Conservation (phyloP, 768 basidiomycete species). For the Rhizopogon vesiculosus region DNA sequence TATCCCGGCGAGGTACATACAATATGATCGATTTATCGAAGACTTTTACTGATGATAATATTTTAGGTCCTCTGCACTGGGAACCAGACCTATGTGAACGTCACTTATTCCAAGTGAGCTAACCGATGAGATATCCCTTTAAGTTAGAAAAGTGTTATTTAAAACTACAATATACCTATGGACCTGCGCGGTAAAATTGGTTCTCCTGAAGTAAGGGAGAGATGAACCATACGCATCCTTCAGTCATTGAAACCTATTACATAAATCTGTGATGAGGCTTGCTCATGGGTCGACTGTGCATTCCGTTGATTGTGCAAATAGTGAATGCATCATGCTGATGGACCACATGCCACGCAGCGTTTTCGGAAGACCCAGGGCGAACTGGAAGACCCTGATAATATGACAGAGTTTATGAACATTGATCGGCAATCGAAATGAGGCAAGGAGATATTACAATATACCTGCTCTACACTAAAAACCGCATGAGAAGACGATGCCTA, state of each 20-base stretch:
- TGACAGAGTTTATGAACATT: constrained; percentile 59
- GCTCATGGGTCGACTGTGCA: no score
- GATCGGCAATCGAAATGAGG: constrained; percentile 33
- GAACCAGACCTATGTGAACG: constrained; percentile 19
- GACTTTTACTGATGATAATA: not conserved
- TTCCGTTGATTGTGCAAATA: constrained; percentile 7
- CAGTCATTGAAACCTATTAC: no score
- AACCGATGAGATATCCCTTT: no score
- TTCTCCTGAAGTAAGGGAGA: no score
- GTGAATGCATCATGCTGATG: constrained; percentile 40
- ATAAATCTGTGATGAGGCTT: no score
- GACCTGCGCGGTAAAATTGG: no score
- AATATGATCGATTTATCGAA: not conserved
- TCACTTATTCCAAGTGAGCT: constrained; percentile 7
- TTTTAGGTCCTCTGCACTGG: constrained; percentile 21
- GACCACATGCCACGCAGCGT: constrained; percentile 61
- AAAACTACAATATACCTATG: no score
- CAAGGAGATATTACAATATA: no score
- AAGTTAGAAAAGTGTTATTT: no score
- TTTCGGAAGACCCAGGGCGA: constrained; percentile 38
- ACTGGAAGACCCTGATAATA: constrained; percentile 57
- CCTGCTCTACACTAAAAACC: no score
- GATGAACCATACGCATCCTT: no score
- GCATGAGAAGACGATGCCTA: not conserved
- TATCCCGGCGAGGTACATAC: constrained; percentile 51